phyloP scores from a whole-genome alignment of 805 yeast species.

The Wickerhamomyces mucosus region DNA sequence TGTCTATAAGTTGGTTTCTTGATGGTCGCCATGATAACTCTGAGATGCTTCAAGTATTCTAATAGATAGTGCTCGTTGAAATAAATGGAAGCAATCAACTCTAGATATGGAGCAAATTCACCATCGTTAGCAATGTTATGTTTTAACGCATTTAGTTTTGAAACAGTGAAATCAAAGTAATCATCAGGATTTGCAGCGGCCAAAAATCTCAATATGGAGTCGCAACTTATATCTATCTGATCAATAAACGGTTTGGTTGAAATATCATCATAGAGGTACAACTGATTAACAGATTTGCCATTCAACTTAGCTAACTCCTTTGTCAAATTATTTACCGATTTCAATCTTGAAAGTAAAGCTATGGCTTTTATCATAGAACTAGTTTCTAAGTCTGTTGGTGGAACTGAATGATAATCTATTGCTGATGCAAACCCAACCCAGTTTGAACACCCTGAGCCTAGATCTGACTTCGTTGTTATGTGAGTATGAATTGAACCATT shows the following conservation, averaged over 20 bases:
- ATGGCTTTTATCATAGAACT: slow-evolving; percentile 21
- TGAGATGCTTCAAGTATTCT: slow-evolving; percentile 30
- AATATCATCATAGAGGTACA: slow-evolving; percentile 13
- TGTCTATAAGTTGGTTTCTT: slow-evolving; percentile 37
- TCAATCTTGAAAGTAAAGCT: slow-evolving; percentile 20
- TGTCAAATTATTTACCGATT: slow-evolving; percentile 23
- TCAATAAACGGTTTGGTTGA: slow-evolving; percentile 18
- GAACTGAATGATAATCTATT: slow-evolving; percentile 23
- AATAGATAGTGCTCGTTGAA: slow-evolving; percentile 28
- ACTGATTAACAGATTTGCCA: slow-evolving; percentile 11
- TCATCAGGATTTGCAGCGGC: slow-evolving; percentile 43
- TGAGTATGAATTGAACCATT: slow-evolving; percentile 16
- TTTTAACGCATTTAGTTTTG: slow-evolving; percentile 21
- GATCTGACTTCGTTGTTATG: slow-evolving; percentile 12
- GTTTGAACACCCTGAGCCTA: slow-evolving; percentile 12
- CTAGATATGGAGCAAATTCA: slow-evolving; percentile 34
- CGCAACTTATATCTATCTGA: slow-evolving; percentile 29
- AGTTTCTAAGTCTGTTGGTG: slow-evolving; percentile 23
- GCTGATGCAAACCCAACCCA: slow-evolving; percentile 23
- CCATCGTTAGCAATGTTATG: slow-evolving; percentile 28
- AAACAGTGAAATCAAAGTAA: slow-evolving; percentile 26
- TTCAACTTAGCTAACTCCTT: slow-evolving; percentile 24
- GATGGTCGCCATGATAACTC: slow-evolving; percentile 26
- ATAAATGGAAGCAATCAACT: slow-evolving; percentile 34
- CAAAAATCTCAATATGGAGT: slow-evolving; percentile 32